Percentiles rank a stretch among this genome's conserved stretches.
Evolutionary conservation across 2,329 filamentous ascomycete species (phyloP).

Genomic region (Colletotrichum sidae): DNA sequence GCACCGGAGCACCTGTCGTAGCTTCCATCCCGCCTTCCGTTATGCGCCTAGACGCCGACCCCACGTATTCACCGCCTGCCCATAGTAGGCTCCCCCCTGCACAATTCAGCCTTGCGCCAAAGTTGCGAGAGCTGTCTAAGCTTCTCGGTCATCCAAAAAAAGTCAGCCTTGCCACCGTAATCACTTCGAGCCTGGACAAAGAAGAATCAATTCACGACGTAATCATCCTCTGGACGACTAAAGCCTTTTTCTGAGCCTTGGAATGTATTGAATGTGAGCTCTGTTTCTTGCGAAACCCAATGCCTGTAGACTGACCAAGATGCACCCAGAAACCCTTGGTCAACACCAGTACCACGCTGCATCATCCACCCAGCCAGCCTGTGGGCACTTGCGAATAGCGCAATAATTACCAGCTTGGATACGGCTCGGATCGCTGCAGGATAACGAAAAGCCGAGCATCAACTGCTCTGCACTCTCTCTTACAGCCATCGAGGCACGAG

Average conservation of each 20-base stretch:
- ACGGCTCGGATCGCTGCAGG: neutral
- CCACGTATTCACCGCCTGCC: constrained; percentile 32
- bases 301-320: constrained; percentile 4
- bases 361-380: too few relatives aligned
- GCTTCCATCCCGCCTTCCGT: neutral
- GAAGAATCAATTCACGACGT: constrained; percentile 20
- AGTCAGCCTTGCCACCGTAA: constrained; percentile 35
- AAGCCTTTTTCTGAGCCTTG: neutral
- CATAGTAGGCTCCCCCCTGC: constrained; percentile 31
- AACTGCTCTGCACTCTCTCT: neutral
- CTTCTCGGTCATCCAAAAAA: constrained; percentile 13
- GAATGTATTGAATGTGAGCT: neutral
- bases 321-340: neutral
- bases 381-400: too few relatives aligned
- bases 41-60: constrained; percentile 15
- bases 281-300: too few relatives aligned
- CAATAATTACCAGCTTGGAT: too few relatives aligned
- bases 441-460: neutral
- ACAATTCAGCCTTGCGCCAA: constrained; percentile 37
- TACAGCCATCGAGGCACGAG: neutral
- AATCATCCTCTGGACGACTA: neutral
- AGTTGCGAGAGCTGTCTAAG: constrained; percentile 26
- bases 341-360: too few relatives aligned
- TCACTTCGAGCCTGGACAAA: constrained; percentile 10
- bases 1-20: neutral